phyloP scores from a whole-genome alignment of 2,329 filamentous ascomycete genomes.

The Nothophoma quercina region DNA sequence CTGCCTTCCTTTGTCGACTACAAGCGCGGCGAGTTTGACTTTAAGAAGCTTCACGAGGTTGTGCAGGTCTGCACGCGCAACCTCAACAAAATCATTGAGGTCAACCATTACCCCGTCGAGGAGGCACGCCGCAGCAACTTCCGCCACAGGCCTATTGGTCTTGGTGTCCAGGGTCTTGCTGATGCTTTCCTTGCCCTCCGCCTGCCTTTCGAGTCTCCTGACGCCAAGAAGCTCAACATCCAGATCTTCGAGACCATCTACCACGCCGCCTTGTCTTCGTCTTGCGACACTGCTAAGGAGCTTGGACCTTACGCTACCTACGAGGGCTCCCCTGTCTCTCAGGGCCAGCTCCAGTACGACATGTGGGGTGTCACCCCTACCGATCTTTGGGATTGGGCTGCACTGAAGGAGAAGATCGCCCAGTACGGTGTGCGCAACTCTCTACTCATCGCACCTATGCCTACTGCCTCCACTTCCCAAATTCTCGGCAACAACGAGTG shows the following conservation, averaged over 20 bases:
- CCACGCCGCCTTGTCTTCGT: conserved; percentile 90
- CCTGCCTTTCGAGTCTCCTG: conserved; percentile 94
- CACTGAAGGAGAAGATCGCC: conserved; percentile 88
- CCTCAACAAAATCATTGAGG: conserved; percentile 96
- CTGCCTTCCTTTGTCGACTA: conserved; percentile 92
- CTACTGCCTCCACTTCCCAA: conserved; percentile 95
- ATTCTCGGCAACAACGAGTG: conserved; percentile 99
- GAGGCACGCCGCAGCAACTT: conserved; percentile 97
- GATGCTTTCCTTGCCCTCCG: conserved; percentile 97
- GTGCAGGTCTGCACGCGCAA: conserved; percentile 92
- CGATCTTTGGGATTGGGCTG: conserved; percentile 95
- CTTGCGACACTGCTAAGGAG: conserved; percentile 82
- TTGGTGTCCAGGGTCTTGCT: conserved; percentile 96
- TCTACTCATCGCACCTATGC: conserved; percentile 94
- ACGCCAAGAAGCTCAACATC: conserved; percentile 92
- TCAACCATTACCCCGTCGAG: conserved; percentile 97
- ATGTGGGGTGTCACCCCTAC: conserved; percentile 97
- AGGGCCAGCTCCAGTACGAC: conserved; percentile 96
- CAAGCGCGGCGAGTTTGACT: conserved; percentile 85
- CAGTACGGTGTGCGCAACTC: conserved; percentile 95
- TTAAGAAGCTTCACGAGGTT: conserved; percentile 95
- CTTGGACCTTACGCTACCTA: conserved; percentile 89
- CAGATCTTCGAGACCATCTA: conserved; percentile 99
- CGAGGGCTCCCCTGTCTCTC: conserved; percentile 89
- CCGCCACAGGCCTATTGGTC: conserved; percentile 92